Evolutionary conservation across 1,139 yeast species (phyloP).

Genomic region (Blastobotrys elegans): DNA sequence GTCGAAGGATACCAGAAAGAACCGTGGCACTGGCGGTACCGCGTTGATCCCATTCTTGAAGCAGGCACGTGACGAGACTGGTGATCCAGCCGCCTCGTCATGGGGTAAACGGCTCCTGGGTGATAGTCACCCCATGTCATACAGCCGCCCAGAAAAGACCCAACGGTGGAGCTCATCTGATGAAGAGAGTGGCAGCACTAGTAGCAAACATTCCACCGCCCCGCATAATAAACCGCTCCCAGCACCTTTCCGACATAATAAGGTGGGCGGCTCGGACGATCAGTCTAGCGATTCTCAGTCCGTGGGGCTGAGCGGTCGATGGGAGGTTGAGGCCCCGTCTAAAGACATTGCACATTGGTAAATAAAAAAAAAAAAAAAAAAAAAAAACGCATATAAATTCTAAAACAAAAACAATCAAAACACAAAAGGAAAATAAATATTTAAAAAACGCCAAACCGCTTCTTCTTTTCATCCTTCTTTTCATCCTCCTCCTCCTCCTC

Average conservation of each 20-base stretch:
- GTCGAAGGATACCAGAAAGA: constrained; percentile 37
- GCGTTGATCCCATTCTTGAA: constrained; percentile 84
- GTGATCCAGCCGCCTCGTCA: constrained; percentile 82
- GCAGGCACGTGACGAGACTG: constrained; percentile 95
- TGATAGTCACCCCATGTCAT: constrained; percentile 32
- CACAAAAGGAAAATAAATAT: not conserved
- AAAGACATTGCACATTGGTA: constrained; percentile 16
- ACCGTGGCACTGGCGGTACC: constrained; percentile 92
- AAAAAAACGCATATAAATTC: not conserved
- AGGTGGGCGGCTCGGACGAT: constrained; percentile 5
- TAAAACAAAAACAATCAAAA: not conserved
- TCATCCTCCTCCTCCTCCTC: not conserved
- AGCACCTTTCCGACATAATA: constrained; percentile 11
- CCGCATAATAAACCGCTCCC: constrained; percentile 14
- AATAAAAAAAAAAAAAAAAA: not conserved
- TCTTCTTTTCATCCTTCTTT: not conserved
- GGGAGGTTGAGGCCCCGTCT: constrained; percentile 14
- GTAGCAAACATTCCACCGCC: constrained; percentile 9
- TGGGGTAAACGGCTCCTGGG: constrained; percentile 81
- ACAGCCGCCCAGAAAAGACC: not conserved
- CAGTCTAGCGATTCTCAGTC: constrained; percentile 6
- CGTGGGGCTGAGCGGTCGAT: constrained; percentile 15
- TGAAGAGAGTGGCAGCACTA: constrained; percentile 18
- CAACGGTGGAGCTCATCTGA: constrained; percentile 14
- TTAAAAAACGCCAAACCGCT: not conserved